A percentile compares a stretch with the other conserved stretches of the same genome.
Conservation (phyloP, 2,329 filamentous ascomycete genomes). For the Neopestalotiopsis sp. region DNA sequence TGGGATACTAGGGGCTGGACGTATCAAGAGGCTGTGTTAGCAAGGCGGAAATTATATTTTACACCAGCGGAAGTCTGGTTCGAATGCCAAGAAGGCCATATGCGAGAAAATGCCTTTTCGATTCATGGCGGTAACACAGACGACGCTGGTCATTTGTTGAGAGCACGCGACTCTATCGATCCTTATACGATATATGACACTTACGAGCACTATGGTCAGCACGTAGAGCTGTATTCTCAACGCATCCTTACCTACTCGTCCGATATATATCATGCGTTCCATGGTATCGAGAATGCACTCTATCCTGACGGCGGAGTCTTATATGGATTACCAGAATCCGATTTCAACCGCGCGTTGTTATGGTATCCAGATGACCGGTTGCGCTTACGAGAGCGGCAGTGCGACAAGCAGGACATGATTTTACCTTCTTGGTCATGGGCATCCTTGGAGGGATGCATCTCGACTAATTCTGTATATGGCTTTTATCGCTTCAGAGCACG, state of each 20-base stretch:
- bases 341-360: not conserved
- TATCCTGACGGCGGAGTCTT: not conserved
- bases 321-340: not conserved
- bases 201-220: not conserved
- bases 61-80: not conserved
- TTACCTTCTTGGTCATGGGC: not conserved
- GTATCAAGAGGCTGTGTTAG: not conserved
- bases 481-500: no score
- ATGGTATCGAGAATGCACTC: not conserved
- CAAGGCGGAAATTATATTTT: not conserved
- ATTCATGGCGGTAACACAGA: no score
- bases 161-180: no score
- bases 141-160: no score
- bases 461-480: no score
- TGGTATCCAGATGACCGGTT: not conserved
- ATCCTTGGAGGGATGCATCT: not conserved
- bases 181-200: no score
- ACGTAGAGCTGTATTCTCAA: not conserved
- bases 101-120: not conserved
- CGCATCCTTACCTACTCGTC: not conserved
- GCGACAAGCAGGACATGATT: not conserved
- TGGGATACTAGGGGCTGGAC: not conserved
- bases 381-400: not conserved
- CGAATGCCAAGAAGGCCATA: not conserved
- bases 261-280: not conserved